Evolutionary conservation across 164 flowering plant species (phyloP).

Genomic region (Stephania yunnanensis): DNA sequence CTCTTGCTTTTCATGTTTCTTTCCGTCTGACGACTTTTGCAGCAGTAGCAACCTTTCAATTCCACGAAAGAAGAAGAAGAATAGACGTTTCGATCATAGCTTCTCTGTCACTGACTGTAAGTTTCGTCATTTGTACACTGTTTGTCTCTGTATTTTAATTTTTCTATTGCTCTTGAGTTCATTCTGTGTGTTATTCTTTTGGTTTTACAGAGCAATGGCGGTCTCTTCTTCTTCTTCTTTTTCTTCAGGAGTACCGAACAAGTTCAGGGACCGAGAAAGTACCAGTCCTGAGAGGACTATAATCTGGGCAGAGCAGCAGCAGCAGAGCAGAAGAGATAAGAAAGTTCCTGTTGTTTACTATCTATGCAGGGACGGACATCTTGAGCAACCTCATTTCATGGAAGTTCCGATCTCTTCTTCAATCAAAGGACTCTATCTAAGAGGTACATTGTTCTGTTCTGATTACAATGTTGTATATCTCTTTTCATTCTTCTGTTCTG

Average conservation of each 20-base stretch:
- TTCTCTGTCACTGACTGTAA: background rate
- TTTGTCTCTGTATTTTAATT: background rate
- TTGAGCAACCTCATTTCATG: conserved; percentile 94
- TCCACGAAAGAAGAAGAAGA: background rate
- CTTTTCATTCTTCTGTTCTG: no score
- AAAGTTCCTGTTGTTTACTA: conserved; percentile 83
- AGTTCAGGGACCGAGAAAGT: conserved; percentile 19
- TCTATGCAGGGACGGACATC: conserved; percentile 74
- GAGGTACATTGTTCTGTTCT: conserved; percentile 9
- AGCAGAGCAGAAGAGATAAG: conserved; percentile 19
- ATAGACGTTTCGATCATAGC: background rate
- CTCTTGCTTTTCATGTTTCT: background rate
- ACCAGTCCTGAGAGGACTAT: conserved; percentile 33
- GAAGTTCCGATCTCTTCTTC: conserved; percentile 91
- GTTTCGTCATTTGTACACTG: background rate
- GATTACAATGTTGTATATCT: no score
- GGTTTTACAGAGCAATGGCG: conserved; percentile 27
- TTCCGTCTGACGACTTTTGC: background rate
- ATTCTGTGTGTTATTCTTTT: background rate
- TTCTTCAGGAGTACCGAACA: conserved; percentile 15
- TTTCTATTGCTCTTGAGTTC: background rate
- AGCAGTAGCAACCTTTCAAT: background rate
- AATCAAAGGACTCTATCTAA: conserved; percentile 60
- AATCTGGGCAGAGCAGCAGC: conserved; percentile 34
- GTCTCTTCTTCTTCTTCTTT: conserved; percentile 13